A percentile compares a stretch with the other conserved stretches of the same genome.
Conservation (phyloP, 331 rosid genomes). For the Cydonia oblonga region DNA sequence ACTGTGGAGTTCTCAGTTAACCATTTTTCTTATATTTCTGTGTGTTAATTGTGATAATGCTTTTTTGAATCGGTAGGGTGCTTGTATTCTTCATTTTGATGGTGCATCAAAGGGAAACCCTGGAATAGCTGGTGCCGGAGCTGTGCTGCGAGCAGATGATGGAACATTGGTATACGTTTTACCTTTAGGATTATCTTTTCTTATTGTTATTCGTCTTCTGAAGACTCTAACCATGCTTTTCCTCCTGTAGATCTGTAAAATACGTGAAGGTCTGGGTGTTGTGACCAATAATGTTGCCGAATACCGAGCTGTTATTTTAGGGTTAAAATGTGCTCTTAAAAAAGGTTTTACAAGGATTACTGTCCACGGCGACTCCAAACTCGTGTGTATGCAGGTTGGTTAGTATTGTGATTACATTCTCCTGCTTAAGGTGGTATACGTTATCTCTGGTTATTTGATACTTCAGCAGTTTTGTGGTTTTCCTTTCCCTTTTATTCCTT, state of each 20-base stretch:
- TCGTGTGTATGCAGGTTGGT: constrained; percentile 86
- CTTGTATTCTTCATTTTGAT: constrained; percentile 70
- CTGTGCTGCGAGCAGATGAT: constrained; percentile 57
- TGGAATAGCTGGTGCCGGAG: constrained; percentile 95
- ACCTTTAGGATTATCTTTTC: constrained; percentile 3
- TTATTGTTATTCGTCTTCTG: neutral
- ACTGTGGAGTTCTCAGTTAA: neutral
- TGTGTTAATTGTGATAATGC: neutral
- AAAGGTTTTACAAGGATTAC: constrained; percentile 55
- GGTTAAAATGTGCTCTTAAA: constrained; percentile 51
- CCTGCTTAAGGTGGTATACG: neutral
- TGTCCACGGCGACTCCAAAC: constrained; percentile 66
- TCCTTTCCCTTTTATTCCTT: neutral
- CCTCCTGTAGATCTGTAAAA: constrained; percentile 52
- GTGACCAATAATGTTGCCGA: constrained; percentile 55
- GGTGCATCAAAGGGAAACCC: constrained; percentile 97
- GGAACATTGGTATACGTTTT: constrained; percentile 66
- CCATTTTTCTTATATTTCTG: no score
- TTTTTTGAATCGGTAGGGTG: constrained; percentile 19
- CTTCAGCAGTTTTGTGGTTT: neutral
- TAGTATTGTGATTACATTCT: constrained; percentile 3
- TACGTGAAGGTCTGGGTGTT: constrained; percentile 76
- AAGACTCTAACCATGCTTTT: constrained; percentile 24
- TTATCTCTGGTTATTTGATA: neutral
- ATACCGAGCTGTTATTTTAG: constrained; percentile 71